Percentiles rank a stretch among this genome's conserved stretches.
These are phyloP conservation scores for Auriscalpium orientale DNA, from an alignment of 768 basidiomycete species.

Conservation along the genomic window DNA sequence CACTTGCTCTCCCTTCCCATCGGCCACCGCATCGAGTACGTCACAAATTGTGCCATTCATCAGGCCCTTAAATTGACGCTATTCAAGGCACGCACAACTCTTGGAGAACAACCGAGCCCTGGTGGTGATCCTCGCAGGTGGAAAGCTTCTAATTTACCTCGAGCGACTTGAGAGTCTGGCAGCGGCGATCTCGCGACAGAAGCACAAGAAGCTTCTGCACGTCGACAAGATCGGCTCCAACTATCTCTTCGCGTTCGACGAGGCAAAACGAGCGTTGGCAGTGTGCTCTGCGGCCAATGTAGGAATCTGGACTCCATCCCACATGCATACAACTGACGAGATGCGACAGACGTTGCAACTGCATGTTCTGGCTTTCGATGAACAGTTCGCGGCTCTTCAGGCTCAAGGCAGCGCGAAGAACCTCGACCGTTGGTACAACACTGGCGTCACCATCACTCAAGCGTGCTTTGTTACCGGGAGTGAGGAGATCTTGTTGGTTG, in stretches of 20 bases:
- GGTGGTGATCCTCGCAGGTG: constrained; percentile 1
- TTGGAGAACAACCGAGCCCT: constrained; percentile 8
- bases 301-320: too few species aligned
- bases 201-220: constrained; percentile 20
- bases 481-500: constrained; percentile 48
- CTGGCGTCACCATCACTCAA: constrained; percentile 22
- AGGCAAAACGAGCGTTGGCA: constrained; percentile 40
- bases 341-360: constrained; percentile 24
- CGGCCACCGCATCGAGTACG: too few species aligned
- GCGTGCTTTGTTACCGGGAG: constrained; percentile 40
- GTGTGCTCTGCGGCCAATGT: constrained; percentile 39
- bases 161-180: neutral
- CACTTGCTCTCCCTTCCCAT: too few species aligned
- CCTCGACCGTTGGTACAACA: constrained; percentile 36
- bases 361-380: constrained; percentile 42
- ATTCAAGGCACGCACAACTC: constrained; percentile 5
- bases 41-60: too few species aligned
- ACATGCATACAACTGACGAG: neutral
- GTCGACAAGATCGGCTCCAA: constrained; percentile 40
- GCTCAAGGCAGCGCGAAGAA: constrained; percentile 34
- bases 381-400: constrained; percentile 33
- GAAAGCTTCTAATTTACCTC: constrained; percentile 8
- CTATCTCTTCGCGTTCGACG: constrained; percentile 44
- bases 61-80: too few species aligned
- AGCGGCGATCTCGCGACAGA: neutral